Evolutionary conservation across 176 grass and related monocot genomes (phyloP).

Genomic region (Rhynchospora tenuis): DNA sequence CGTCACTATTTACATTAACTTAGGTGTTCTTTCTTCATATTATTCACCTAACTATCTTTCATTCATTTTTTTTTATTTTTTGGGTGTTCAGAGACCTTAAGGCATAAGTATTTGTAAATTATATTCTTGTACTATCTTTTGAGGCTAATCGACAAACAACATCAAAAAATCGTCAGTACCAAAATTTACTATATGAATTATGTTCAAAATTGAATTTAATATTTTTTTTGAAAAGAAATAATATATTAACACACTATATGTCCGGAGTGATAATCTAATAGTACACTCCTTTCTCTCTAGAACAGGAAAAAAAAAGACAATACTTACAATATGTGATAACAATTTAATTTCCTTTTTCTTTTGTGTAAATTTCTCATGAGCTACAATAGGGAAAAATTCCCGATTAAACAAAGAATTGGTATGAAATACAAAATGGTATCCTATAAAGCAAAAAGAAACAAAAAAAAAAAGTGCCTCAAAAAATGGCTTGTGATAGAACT

Average conservation of each 20-base stretch:
- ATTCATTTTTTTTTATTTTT: too few relatives aligned
- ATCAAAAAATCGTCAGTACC: background rate
- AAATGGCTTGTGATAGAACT: conserved; percentile 20
- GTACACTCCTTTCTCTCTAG: too few relatives aligned
- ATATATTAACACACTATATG: background rate
- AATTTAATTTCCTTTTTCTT: conserved; percentile 5
- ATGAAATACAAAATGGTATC: conserved; percentile 19
- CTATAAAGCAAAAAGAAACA: conserved; percentile 14
- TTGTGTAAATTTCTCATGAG: conserved; percentile 14
- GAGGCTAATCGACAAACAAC: background rate
- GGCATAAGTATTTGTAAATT: background rate
- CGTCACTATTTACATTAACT: too few relatives aligned
- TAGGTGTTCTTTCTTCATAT: background rate
- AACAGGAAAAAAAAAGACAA: background rate
- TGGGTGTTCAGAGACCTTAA: too few relatives aligned
- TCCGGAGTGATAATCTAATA: background rate
- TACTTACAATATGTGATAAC: background rate
- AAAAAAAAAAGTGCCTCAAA: conserved; percentile 15
- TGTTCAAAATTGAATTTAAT: background rate
- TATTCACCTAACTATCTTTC: background rate
- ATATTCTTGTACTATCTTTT: background rate
- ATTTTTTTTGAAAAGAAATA: too few relatives aligned
- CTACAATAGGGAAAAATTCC: background rate
- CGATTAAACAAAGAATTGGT: conserved; percentile 12
- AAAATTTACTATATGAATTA: background rate